phyloP scores from a whole-genome alignment of 23 red algal genomes.

The Pyropia haitanensis region DNA sequence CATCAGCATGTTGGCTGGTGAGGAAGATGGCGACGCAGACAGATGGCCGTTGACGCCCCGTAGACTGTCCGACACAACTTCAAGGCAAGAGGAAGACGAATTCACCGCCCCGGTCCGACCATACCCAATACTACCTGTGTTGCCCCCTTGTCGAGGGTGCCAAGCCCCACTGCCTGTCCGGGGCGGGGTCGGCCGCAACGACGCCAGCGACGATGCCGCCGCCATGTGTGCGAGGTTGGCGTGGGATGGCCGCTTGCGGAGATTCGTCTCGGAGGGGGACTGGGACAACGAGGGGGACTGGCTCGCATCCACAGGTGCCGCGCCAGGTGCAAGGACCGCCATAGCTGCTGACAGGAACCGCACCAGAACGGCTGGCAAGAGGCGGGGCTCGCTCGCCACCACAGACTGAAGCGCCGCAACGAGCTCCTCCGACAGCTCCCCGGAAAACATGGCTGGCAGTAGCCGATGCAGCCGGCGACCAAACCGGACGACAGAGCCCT shows the following conservation, averaged over 20 bases:
- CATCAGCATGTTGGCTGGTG: too few relatives aligned
- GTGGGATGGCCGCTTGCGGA: not conserved
- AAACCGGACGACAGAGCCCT: slow-evolving; percentile 1
- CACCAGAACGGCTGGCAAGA: slow-evolving; percentile 6
- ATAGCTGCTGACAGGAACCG: slow-evolving; percentile 7
- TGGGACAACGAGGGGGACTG: not conserved
- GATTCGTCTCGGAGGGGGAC: not conserved
- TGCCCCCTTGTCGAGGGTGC: too few relatives aligned
- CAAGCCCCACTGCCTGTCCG: too few relatives aligned
- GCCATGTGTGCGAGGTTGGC: too few relatives aligned
- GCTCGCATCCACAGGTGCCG: not conserved
- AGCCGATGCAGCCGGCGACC: slow-evolving; percentile 1
- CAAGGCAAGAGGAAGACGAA: too few relatives aligned
- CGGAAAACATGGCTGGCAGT: slow-evolving; percentile 4
- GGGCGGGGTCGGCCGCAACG: too few relatives aligned
- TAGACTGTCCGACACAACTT: too few relatives aligned
- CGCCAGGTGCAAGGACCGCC: not conserved
- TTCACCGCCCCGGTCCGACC: too few relatives aligned
- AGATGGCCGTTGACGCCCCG: too few relatives aligned
- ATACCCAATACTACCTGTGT: too few relatives aligned
- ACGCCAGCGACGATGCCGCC: too few relatives aligned
- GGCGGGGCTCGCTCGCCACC: slow-evolving; percentile 2
- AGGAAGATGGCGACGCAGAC: too few relatives aligned
- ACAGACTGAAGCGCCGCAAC: slow-evolving; percentile 26
- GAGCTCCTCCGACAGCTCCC: slow-evolving; percentile 3